These are phyloP conservation scores for Trifolium subterraneum DNA, from an alignment of 306 rosid genomes.

Conservation along the genomic window DNA sequence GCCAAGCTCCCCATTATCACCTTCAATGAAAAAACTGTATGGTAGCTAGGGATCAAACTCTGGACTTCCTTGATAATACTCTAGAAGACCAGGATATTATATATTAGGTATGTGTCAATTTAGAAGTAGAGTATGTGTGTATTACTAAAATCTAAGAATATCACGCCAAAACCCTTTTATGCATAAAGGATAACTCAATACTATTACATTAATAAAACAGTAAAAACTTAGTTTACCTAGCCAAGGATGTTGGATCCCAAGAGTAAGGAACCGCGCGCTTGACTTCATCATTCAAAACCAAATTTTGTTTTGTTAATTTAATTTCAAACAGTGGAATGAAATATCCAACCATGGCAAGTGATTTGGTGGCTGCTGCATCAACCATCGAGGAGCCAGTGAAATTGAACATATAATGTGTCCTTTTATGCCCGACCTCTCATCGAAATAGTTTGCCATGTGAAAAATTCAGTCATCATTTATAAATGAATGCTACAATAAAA, in stretches of 20 bases:
- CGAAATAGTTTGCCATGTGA: conserved; percentile 86
- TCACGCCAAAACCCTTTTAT: background rate
- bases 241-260: conserved; percentile 95
- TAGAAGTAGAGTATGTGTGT: background rate
- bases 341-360: conserved; percentile 93
- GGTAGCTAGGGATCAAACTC: too few species aligned
- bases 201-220: background rate
- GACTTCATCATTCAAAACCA: conserved; percentile 73
- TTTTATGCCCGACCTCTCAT: conserved; percentile 66
- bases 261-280: conserved; percentile 86
- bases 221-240: conserved; percentile 60
- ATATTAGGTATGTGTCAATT: too few species aligned
- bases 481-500: background rate
- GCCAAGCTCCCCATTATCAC: background rate
- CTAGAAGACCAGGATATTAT: too few species aligned
- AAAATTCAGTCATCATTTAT: conserved; percentile 46
- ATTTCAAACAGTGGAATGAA: conserved; percentile 70
- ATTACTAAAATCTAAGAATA: background rate
- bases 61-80: too few species aligned
- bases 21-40: too few species aligned
- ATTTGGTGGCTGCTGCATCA: conserved; percentile 86
- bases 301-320: conserved; percentile 55
- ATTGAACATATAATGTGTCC: conserved; percentile 77
- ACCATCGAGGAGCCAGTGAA: conserved; percentile 87
- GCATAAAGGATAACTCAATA: background rate